Conservation (phyloP, 306 rosid species). For the Aeschynomene evenia region DNA sequence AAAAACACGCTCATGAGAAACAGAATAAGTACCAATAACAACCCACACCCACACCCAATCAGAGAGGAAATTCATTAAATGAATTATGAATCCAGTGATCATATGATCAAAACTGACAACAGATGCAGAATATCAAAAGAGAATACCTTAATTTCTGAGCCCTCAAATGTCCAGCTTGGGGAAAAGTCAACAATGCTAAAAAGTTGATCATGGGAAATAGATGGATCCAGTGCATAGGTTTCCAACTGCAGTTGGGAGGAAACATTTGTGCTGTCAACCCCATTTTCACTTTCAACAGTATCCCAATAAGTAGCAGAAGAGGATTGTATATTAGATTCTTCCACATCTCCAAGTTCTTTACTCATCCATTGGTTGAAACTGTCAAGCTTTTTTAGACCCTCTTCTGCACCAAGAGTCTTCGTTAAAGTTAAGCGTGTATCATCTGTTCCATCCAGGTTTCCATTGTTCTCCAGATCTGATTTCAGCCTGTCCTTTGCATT, state of each 20-base stretch:
- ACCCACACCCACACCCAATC: no score
- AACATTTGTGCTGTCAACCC: constrained; percentile 45
- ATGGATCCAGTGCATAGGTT: constrained; percentile 61
- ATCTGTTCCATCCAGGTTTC: constrained; percentile 40
- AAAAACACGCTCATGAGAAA: no score
- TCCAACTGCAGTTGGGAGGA: constrained; percentile 56
- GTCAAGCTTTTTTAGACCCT: constrained; percentile 67
- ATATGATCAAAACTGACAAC: constrained; percentile 16
- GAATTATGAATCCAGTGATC: constrained; percentile 9
- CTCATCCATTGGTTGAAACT: constrained; percentile 89
- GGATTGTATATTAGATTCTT: constrained; percentile 58
- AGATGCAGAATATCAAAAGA: constrained; percentile 20
- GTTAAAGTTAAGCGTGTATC: constrained; percentile 35
- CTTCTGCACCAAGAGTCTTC: constrained; percentile 47
- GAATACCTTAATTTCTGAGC: constrained; percentile 65
- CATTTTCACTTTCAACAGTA: constrained; percentile 59
- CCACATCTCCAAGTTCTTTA: constrained; percentile 76
- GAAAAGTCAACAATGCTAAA: constrained; percentile 80
- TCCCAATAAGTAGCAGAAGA: constrained; percentile 64
- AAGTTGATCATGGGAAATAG: constrained; percentile 77
- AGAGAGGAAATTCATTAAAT: neutral
- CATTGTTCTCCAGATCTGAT: constrained; percentile 42
- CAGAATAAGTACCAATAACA: no score
- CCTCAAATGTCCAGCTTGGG: constrained; percentile 76
- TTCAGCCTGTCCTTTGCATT: constrained; percentile 37